Conservation (phyloP, 169 alveolate genomes). For the Plasmodium gaboni region DNA sequence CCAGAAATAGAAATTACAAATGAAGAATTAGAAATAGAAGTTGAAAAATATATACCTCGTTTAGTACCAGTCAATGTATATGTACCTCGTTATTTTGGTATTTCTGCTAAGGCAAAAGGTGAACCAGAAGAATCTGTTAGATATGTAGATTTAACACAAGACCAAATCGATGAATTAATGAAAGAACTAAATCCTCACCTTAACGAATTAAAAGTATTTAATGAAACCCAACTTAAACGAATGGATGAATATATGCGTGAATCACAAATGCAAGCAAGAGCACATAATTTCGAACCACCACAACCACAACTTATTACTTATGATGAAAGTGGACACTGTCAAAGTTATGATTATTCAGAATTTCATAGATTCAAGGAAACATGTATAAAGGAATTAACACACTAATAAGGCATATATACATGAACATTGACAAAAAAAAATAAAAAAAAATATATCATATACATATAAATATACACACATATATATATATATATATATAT, state of each 20-base stretch:
- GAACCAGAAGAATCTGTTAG: conserved; percentile 8
- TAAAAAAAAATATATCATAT: neutral
- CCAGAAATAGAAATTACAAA: conserved; percentile 55
- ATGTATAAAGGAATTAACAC: neutral
- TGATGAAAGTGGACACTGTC: conserved; percentile 15
- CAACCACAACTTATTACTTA: conserved; percentile 37
- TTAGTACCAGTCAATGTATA: conserved; percentile 64
- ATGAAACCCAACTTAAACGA: conserved; percentile 26
- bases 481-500: too few relatives aligned
- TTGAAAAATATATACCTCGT: conserved; percentile 46
- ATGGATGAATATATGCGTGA: conserved; percentile 28
- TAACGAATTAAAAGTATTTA: conserved; percentile 30
- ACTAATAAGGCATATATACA: neutral
- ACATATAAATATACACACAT: too few relatives aligned
- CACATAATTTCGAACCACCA: conserved; percentile 28
- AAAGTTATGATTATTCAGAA: conserved; percentile 19
- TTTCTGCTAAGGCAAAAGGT: conserved; percentile 40
- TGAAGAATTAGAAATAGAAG: conserved; percentile 68
- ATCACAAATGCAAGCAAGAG: conserved; percentile 39
- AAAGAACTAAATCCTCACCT: conserved; percentile 68
- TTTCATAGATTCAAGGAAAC: conserved; percentile 11
- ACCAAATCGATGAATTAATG: conserved; percentile 31
- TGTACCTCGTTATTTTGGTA: conserved; percentile 56
- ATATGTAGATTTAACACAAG: conserved; percentile 22
- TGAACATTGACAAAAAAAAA: neutral